phyloP scores from a whole-genome alignment of 257 asterid species.

The Hygrophila difformis region DNA sequence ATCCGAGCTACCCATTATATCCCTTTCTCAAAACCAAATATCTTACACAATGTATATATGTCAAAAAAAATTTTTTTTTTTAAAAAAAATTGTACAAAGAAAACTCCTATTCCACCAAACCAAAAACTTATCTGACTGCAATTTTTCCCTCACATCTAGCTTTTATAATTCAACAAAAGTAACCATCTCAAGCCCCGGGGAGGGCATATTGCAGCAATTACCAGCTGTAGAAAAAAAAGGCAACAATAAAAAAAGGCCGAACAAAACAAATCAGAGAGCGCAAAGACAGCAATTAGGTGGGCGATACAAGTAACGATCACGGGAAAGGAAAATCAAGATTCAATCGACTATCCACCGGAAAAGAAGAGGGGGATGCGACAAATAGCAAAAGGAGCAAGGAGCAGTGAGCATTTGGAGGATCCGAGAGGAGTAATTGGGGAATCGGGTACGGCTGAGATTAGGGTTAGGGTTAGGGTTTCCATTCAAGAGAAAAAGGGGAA shows the following conservation, averaged over 20 bases:
- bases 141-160: not conserved
- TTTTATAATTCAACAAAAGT: conserved; percentile 7
- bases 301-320: no score
- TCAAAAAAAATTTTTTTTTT: conserved; percentile 10
- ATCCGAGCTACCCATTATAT: conserved; percentile 75
- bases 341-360: conserved; percentile 43
- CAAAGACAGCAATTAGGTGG: conserved; percentile 14
- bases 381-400: conserved; percentile 8
- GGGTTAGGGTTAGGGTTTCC: conserved; percentile 65
- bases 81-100: no score
- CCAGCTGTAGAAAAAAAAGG: not conserved
- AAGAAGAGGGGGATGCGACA: conserved; percentile 26
- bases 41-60: conserved; percentile 22
- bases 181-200: conserved; percentile 7
- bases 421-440: conserved; percentile 12
- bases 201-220: conserved; percentile 5
- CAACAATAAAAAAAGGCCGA: conserved; percentile 15
- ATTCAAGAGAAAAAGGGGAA: no score
- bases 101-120: no score
- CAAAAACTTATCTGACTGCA: no score
- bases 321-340: conserved; percentile 16
- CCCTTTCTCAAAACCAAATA: conserved; percentile 12
- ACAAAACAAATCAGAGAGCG: conserved; percentile 19
- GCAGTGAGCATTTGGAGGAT: conserved; percentile 28
- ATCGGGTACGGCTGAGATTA: conserved; percentile 46